These are phyloP conservation scores for Boletellus sp. DNA, from an alignment of 768 basidiomycete genomes.

Conservation along the genomic window DNA sequence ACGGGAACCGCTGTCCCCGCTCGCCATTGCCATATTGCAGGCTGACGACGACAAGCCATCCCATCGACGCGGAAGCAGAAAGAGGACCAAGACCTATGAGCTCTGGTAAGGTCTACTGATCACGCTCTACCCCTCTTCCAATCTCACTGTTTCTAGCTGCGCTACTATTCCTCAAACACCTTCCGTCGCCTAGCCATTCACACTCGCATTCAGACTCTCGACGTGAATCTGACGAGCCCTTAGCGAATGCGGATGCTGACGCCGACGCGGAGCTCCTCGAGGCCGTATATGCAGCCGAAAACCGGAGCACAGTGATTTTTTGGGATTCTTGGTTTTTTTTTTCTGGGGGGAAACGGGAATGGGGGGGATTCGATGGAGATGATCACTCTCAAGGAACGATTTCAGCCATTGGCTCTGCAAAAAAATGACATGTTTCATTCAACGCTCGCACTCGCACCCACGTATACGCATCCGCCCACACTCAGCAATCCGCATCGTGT, in stretches of 20 bases:
- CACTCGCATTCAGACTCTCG: slow-evolving; percentile 24
- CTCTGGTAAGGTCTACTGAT: slow-evolving; percentile 20
- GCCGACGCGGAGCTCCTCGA: slow-evolving; percentile 49
- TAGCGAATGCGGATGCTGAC: slow-evolving; percentile 29
- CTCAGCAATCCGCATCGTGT: not conserved
- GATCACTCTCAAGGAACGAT: not conserved
- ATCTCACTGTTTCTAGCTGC: slow-evolving; percentile 11
- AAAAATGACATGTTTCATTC: slow-evolving; percentile 2
- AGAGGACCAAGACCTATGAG: slow-evolving; percentile 28
- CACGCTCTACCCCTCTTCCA: no score
- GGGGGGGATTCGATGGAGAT: slow-evolving; percentile 6
- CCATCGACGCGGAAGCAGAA: slow-evolving; percentile 21
- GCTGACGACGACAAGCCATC: slow-evolving; percentile 22
- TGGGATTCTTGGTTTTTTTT: slow-evolving; percentile 4
- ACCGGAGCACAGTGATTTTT: slow-evolving; percentile 34
- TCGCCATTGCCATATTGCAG: slow-evolving; percentile 31
- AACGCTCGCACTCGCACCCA: slow-evolving; percentile 8
- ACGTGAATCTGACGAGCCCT: slow-evolving; percentile 27
- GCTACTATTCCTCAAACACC: slow-evolving; percentile 19
- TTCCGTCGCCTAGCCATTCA: slow-evolving; percentile 25
- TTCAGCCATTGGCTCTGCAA: slow-evolving; percentile 2
- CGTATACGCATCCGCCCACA: slow-evolving; percentile 1
- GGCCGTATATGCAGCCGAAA: slow-evolving; percentile 49
- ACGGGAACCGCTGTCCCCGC: slow-evolving; percentile 31
- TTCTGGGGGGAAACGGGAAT: slow-evolving; percentile 8